Conservation (phyloP, 345 rosid genomes). For the Boechera divaricarpa region DNA sequence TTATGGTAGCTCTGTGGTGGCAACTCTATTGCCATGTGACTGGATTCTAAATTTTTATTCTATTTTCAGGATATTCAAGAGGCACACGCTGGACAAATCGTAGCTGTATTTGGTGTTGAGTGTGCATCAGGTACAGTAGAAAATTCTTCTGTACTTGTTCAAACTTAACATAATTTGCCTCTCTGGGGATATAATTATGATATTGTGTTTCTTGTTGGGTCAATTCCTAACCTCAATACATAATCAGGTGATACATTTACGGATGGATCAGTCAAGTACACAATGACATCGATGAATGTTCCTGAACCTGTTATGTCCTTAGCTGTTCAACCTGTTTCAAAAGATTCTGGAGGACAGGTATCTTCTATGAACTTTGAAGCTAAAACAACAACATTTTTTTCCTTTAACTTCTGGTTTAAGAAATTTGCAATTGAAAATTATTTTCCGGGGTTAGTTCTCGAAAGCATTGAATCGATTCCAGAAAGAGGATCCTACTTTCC, state of each 20-base stretch:
- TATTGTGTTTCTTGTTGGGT: constrained; percentile 10
- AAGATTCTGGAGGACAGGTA: constrained; percentile 98
- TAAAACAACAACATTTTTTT: neutral
- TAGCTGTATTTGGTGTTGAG: constrained; percentile 98
- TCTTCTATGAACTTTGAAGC: constrained; percentile 28
- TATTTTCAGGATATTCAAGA: constrained; percentile 88
- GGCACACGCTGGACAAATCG: constrained; percentile 98
- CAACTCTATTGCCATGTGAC: constrained; percentile 12
- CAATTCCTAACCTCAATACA: constrained; percentile 7
- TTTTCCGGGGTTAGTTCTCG: constrained; percentile 66
- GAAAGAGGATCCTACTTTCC: constrained; percentile 98
- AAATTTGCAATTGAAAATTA: constrained; percentile 3
- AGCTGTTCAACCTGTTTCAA: constrained; percentile 96
- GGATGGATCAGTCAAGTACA: constrained; percentile 88
- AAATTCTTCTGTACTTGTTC: constrained; percentile 22
- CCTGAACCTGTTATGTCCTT: constrained; percentile 99
- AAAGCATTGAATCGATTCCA: constrained; percentile 97
- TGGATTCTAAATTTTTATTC: neutral
- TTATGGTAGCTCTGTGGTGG: constrained; percentile 2
- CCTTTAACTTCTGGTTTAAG: constrained; percentile 9
- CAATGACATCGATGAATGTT: constrained; percentile 99
- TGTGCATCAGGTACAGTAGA: constrained; percentile 87
- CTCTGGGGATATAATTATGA: neutral
- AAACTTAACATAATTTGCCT: neutral
- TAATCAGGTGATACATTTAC: constrained; percentile 91